phyloP scores from a whole-genome alignment of 768 basidiomycete genomes.

The Termitomyces heimii region DNA sequence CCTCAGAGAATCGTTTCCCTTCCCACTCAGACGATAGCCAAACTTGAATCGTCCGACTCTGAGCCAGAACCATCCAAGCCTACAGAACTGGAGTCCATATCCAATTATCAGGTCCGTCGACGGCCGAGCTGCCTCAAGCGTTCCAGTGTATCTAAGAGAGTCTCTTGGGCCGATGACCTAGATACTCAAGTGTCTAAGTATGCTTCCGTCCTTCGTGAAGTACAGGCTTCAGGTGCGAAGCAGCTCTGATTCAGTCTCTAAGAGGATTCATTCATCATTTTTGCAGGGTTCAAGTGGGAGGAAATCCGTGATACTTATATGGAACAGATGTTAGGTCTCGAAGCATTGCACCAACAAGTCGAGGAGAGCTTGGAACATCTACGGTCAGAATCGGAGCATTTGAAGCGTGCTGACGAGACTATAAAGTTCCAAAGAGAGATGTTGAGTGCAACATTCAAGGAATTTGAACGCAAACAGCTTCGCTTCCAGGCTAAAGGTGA shows the following conservation, averaged over 20 bases:
- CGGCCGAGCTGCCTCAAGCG: constrained; percentile 64
- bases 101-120: constrained; percentile 30
- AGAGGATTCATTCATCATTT: neutral
- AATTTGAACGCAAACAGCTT: constrained; percentile 35
- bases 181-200: constrained; percentile 49
- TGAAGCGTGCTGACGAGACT: constrained; percentile 36
- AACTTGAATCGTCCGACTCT: neutral
- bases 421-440: constrained; percentile 32
- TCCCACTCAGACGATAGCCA: neutral
- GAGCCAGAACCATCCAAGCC: neutral
- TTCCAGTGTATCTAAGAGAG: constrained; percentile 50
- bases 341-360: constrained; percentile 50
- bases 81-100: neutral
- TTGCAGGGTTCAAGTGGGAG: constrained; percentile 54
- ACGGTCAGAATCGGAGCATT: constrained; percentile 36
- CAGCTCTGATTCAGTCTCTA: neutral
- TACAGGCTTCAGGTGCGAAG: constrained; percentile 28
- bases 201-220: constrained; percentile 31
- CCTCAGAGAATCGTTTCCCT: constrained; percentile 14
- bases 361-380: constrained; percentile 35
- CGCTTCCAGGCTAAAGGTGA: constrained; percentile 38
- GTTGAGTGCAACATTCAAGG: constrained; percentile 33
- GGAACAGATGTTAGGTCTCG: constrained; percentile 58
- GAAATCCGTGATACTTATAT: constrained; percentile 49
- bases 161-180: constrained; percentile 73